These are phyloP conservation scores for Suillus variegatus DNA, from an alignment of 768 basidiomycete species.

Conservation along the genomic window DNA sequence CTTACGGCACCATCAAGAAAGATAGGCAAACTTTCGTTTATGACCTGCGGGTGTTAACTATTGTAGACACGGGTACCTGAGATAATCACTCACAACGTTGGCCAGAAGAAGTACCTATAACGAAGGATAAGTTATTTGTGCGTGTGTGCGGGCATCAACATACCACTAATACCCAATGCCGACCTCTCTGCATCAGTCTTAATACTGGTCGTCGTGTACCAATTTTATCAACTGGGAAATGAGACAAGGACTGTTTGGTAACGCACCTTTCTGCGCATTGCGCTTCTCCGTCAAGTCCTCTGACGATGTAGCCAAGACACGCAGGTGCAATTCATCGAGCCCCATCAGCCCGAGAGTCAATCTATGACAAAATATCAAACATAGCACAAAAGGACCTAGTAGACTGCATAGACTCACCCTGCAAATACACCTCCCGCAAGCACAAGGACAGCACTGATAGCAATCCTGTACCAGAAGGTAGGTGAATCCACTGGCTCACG, in stretches of 20 bases:
- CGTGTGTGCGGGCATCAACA: slow-evolving; percentile 11
- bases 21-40: slow-evolving; percentile 84
- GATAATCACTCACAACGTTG: slow-evolving; percentile 67
- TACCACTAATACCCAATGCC: slow-evolving; percentile 95
- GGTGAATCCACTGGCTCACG: slow-evolving; percentile 49
- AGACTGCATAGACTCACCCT: slow-evolving; percentile 54
- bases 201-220: slow-evolving; percentile 41
- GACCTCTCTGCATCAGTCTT: slow-evolving; percentile 57
- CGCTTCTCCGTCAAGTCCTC: slow-evolving; percentile 66
- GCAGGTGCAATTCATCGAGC: slow-evolving; percentile 85
- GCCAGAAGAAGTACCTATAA: slow-evolving; percentile 77
- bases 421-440: slow-evolving; percentile 90
- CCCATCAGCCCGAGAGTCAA: slow-evolving; percentile 94
- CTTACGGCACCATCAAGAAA: slow-evolving; percentile 72
- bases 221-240: slow-evolving; percentile 5
- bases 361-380: slow-evolving; percentile 36
- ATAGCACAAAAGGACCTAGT: neutral
- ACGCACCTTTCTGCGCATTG: slow-evolving; percentile 70
- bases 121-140: slow-evolving; percentile 9
- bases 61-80: neutral
- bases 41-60: slow-evolving; percentile 48
- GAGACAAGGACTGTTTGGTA: neutral
- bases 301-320: slow-evolving; percentile 81
- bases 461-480: slow-evolving; percentile 75
- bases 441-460: slow-evolving; percentile 68